phyloP scores from a whole-genome alignment of 495 filamentous ascomycete species.

The Beverwykella pulmonaria region DNA sequence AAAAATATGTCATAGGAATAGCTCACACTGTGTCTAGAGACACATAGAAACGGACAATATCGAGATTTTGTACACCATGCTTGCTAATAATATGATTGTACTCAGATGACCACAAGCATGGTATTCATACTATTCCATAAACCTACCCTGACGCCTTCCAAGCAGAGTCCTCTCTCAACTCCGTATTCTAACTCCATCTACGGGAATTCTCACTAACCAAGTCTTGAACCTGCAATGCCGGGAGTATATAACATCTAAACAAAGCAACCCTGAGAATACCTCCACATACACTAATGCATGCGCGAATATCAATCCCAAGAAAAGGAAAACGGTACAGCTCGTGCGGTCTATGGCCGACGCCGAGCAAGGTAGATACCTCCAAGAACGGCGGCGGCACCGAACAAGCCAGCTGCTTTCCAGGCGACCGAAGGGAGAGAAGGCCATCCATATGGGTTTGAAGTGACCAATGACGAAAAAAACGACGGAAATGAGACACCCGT shows the following conservation, averaged over 20 bases:
- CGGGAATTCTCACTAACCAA: too few species aligned
- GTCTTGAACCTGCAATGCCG: not conserved
- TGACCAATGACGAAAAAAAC: not conserved
- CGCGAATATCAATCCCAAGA: not conserved
- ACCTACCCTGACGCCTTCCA: too few species aligned
- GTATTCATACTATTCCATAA: too few species aligned
- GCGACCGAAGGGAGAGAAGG: not conserved
- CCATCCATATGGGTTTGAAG: not conserved
- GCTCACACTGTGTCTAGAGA: too few species aligned
- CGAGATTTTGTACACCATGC: too few species aligned
- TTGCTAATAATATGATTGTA: too few species aligned
- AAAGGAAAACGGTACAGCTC: not conserved
- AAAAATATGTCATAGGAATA: too few species aligned
- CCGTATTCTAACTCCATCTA: too few species aligned
- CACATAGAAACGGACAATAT: too few species aligned
- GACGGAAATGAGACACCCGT: not conserved
- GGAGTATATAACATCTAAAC: not conserved
- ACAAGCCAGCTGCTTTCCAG: not conserved
- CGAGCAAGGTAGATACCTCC: not conserved
- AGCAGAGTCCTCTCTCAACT: too few species aligned
- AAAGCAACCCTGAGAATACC: not conserved
- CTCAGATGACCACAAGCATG: too few species aligned
- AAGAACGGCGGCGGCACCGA: not conserved
- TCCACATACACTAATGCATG: not conserved
- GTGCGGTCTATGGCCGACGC: not conserved